Base-by-base conservation (phyloP, 768 basidiomycete genomes). In the Lactifluus piperatus region DNA sequence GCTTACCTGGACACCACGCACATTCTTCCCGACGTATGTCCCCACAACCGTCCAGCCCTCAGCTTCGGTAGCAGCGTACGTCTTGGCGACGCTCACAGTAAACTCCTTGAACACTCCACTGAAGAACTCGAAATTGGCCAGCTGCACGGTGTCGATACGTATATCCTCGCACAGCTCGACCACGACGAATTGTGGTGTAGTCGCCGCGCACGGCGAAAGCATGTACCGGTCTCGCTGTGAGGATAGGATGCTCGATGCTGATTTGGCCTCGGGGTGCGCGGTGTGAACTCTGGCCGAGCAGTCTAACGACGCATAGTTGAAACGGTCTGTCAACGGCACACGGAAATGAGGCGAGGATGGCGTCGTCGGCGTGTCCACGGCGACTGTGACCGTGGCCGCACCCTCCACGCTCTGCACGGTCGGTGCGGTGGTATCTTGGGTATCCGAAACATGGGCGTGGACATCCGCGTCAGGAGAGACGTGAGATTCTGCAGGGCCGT, bases 151-250 rank as follows among this genome's bases (percentile, higher is more conserved):
- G n/a, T n/a, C 95, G 67, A 98, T 94, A 46, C 91, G 77, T 62
- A 99, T 93, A 70, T 98, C 97, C 64, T 98, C 95, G 74, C 97
- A 99, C 16, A 98, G 82, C 71, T 99, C 97, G 46, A 98, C 86
- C 34, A 97, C 85, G 36, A 98, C 87, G 72, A 85, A 97, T 64
- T 89, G 85, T 5, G 74, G 69, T 61, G 69, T 51, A 55, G 81
- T 81, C 13, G 77, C 73, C n/a, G n/a, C n/a, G 68, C 97, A 99
- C 0, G 94, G 95, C 56, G 88, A 91, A 65, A 98, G 86, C 97
- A 98, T 95, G 77, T 98, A 98, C 64, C 84, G 76, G 71, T 98
- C 95, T 69, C 86, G 88, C 73, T 93, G 94, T 34, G 84, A 85
- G 30, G 89, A 87, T 9, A 99, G 80, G 56, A 99, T 89, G 1